Evolutionary conservation across 1,139 yeast species (phyloP).

Genomic region (Lodderomyces margitis): DNA sequence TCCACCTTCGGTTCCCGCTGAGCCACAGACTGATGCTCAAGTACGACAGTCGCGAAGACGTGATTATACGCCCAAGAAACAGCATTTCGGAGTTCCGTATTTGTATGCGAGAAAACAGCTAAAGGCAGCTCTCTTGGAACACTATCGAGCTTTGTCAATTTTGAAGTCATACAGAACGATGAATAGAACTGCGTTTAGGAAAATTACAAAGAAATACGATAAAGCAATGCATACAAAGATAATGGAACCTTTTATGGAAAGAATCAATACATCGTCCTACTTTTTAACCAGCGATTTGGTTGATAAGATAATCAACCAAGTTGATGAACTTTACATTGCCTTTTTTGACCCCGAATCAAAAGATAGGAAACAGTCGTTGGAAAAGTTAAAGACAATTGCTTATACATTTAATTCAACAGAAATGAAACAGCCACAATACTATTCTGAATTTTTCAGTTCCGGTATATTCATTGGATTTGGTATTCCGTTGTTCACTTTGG

Average conservation of each 20-base stretch:
- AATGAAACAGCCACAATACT: constrained; percentile 29
- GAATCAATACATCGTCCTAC: constrained; percentile 50
- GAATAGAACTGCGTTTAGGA: constrained; percentile 85
- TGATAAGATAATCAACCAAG: constrained; percentile 58
- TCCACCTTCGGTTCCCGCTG: constrained; percentile 7
- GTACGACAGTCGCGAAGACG: constrained; percentile 22
- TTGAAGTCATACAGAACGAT: constrained; percentile 72
- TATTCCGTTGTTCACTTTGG: constrained; percentile 58
- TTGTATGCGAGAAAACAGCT: constrained; percentile 71
- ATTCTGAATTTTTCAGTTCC: constrained; percentile 48
- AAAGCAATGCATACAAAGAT: constrained; percentile 51
- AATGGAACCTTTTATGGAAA: constrained; percentile 56
- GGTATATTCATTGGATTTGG: constrained; percentile 74
- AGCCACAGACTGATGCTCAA: constrained; percentile 19
- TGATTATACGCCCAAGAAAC: constrained; percentile 33
- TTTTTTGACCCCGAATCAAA: constrained; percentile 63
- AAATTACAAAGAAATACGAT: constrained; percentile 86
- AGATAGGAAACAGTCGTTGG: constrained; percentile 72
- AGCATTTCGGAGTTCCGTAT: constrained; percentile 54
- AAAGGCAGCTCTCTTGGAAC: constrained; percentile 75
- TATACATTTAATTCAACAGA: constrained; percentile 38
- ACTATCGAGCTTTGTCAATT: constrained; percentile 75
- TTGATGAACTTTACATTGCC: constrained; percentile 66
- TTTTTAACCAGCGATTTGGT: constrained; percentile 65
- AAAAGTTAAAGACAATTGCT: constrained; percentile 58